Percentiles rank a stretch among this genome's conserved stretches.
Evolutionary conservation across 805 yeast species (phyloP).

Genomic region (Isabelozyma rhagii): DNA sequence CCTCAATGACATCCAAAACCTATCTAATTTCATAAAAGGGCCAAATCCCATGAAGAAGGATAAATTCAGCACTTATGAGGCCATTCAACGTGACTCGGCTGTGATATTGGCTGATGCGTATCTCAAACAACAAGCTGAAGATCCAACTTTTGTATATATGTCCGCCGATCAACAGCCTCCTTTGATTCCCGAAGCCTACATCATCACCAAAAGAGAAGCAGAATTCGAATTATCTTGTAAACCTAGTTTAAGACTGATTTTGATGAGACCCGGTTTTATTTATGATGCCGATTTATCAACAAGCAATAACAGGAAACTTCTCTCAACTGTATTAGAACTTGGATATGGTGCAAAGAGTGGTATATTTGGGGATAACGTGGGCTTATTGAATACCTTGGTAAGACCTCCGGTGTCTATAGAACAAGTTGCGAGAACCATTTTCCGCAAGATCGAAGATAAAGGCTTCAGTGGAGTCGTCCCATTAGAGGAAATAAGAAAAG

Average conservation of each 20-base stretch:
- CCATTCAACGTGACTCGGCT: slow-evolving; percentile 70
- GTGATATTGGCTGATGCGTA: slow-evolving; percentile 58
- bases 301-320: slow-evolving; percentile 32
- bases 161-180: slow-evolving; percentile 79
- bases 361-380: slow-evolving; percentile 36
- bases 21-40: slow-evolving; percentile 39
- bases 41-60: slow-evolving; percentile 60
- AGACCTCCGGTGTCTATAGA: slow-evolving; percentile 69
- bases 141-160: slow-evolving; percentile 59
- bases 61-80: slow-evolving; percentile 50
- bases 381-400: slow-evolving; percentile 42
- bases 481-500: slow-evolving; percentile 44
- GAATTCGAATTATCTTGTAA: slow-evolving; percentile 54
- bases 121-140: slow-evolving; percentile 17
- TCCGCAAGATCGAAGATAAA: slow-evolving; percentile 52
- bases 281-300: slow-evolving; percentile 47
- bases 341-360: slow-evolving; percentile 43
- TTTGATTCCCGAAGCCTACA: slow-evolving; percentile 65
- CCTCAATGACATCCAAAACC: slow-evolving; percentile 26
- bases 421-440: slow-evolving; percentile 57
- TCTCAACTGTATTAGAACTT: slow-evolving; percentile 42
- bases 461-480: slow-evolving; percentile 55
- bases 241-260: slow-evolving; percentile 52
- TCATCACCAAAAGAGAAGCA: slow-evolving; percentile 73
- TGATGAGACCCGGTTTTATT: slow-evolving; percentile 83